A percentile compares a stretch with the other conserved stretches of the same genome.
Conservation (phyloP, 345 rosid genomes). For the Populus simonii region DNA sequence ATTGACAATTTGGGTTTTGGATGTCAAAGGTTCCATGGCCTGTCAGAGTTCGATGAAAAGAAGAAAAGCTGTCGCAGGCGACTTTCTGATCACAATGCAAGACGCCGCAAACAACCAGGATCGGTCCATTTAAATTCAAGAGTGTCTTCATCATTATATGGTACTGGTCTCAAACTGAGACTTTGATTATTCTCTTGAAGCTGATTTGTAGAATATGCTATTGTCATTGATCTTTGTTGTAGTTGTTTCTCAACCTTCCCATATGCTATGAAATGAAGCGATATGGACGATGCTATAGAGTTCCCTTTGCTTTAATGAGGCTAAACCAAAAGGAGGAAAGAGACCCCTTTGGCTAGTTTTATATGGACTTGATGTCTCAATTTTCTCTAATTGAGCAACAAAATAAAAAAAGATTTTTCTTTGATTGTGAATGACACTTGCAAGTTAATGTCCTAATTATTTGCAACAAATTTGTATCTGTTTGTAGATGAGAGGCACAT, state of each 20-base stretch:
- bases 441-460: background rate
- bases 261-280: background rate
- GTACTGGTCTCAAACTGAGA: conserved; percentile 37
- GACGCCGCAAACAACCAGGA: conserved; percentile 85
- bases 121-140: conserved; percentile 46
- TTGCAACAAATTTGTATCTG: background rate
- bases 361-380: background rate
- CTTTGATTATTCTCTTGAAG: background rate
- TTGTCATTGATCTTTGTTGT: background rate
- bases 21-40: conserved; percentile 72
- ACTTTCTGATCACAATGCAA: conserved; percentile 91
- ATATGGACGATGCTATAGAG: too few species aligned
- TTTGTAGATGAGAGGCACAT: too few species aligned
- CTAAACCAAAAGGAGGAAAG: background rate
- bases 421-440: background rate
- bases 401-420: background rate
- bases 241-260: background rate
- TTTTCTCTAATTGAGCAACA: background rate
- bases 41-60: conserved; percentile 86
- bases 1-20: conserved; percentile 2
- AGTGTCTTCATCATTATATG: conserved; percentile 41
- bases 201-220: background rate
- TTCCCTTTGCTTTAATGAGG: background rate
- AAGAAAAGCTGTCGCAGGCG: conserved; percentile 92
- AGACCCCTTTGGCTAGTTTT: background rate